Evolutionary conservation across 2,329 filamentous ascomycete genomes (phyloP).

Genomic region (Colletotrichum somersetense): DNA sequence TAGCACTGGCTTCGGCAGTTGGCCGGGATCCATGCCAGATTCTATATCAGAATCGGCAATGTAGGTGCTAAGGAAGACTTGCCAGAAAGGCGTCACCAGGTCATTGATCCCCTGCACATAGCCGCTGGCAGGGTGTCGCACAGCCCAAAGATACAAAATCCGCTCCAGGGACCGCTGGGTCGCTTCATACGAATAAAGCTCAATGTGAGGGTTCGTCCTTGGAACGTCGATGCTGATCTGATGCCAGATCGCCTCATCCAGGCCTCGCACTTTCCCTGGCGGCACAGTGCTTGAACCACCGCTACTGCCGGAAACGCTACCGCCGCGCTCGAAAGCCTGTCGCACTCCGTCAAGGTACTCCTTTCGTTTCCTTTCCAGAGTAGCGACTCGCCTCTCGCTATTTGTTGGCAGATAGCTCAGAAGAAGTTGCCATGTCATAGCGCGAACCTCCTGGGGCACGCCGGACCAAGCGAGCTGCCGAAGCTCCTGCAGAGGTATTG

Average conservation of each 20-base stretch:
- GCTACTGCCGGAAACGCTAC: slow-evolving; percentile 3
- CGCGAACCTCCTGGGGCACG: slow-evolving; percentile 92
- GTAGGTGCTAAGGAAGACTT: slow-evolving; percentile 94
- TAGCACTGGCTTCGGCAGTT: slow-evolving; percentile 88
- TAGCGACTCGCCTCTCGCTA: slow-evolving; percentile 89
- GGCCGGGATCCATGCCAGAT: slow-evolving; percentile 95
- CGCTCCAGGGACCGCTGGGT: slow-evolving; percentile 94
- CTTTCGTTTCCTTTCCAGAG: slow-evolving; percentile 92
- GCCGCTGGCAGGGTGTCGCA: slow-evolving; percentile 94
- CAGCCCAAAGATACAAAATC: slow-evolving; percentile 97
- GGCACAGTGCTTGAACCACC: slow-evolving; percentile 55
- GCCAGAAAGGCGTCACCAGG: slow-evolving; percentile 96
- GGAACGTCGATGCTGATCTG: slow-evolving; percentile 99
- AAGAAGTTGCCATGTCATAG: slow-evolving; percentile 98
- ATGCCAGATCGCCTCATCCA: slow-evolving; percentile 99
- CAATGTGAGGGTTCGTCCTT: slow-evolving; percentile 94
- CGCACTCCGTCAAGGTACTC: slow-evolving; percentile 95
- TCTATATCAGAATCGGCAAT: slow-evolving; percentile 95
- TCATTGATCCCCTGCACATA: slow-evolving; percentile 99
- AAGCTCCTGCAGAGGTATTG: slow-evolving; percentile 86
- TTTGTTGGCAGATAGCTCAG: slow-evolving; percentile 97
- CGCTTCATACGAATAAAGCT: slow-evolving; percentile 94
- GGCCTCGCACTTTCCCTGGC: slow-evolving; percentile 69
- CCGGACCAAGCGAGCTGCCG: slow-evolving; percentile 93
- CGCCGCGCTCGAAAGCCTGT: slow-evolving; percentile 75